Conservation (phyloP, 1,139 yeast species). For the Magnusiomyces paraingens region DNA sequence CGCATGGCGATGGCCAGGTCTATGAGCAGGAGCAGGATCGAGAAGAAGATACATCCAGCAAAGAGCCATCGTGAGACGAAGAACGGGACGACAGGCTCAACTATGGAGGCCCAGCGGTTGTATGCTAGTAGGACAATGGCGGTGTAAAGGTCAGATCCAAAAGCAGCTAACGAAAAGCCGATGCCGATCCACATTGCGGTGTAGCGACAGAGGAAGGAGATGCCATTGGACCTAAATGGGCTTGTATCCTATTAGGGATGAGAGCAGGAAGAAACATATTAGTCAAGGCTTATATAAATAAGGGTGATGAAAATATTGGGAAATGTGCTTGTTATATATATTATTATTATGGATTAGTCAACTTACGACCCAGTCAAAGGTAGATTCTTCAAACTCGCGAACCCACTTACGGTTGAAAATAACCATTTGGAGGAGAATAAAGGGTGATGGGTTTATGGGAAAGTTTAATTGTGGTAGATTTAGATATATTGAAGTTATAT, state of each 20-base stretch:
- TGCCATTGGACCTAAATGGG: slow-evolving; percentile 48
- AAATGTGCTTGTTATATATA: too few species aligned
- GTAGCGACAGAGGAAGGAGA: slow-evolving; percentile 51
- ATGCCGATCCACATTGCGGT: slow-evolving; percentile 46
- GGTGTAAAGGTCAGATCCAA: slow-evolving; percentile 74
- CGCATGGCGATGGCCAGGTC: slow-evolving; percentile 56
- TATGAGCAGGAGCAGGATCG: slow-evolving; percentile 52
- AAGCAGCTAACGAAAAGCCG: slow-evolving; percentile 49
- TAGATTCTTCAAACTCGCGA: slow-evolving; percentile 25
- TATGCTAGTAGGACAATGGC: slow-evolving; percentile 69
- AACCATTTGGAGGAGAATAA: slow-evolving; percentile 14
- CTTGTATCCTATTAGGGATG: slow-evolving; percentile 31
- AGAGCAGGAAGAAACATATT: background rate
- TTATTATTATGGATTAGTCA: too few species aligned
- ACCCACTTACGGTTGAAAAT: slow-evolving; percentile 25
- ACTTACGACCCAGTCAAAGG: slow-evolving; percentile 25
- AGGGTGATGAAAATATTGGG: background rate
- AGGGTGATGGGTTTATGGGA: too few species aligned
- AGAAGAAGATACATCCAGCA: slow-evolving; percentile 77
- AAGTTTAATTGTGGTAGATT: too few species aligned
- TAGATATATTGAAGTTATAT: too few species aligned
- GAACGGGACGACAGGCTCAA: slow-evolving; percentile 51
- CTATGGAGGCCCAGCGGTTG: slow-evolving; percentile 62
- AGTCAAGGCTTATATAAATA: background rate
- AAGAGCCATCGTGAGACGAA: slow-evolving; percentile 73